These are phyloP conservation scores for Keithomyces neogunnii DNA, from an alignment of 2,329 filamentous ascomycete species.

Conservation along the genomic window DNA sequence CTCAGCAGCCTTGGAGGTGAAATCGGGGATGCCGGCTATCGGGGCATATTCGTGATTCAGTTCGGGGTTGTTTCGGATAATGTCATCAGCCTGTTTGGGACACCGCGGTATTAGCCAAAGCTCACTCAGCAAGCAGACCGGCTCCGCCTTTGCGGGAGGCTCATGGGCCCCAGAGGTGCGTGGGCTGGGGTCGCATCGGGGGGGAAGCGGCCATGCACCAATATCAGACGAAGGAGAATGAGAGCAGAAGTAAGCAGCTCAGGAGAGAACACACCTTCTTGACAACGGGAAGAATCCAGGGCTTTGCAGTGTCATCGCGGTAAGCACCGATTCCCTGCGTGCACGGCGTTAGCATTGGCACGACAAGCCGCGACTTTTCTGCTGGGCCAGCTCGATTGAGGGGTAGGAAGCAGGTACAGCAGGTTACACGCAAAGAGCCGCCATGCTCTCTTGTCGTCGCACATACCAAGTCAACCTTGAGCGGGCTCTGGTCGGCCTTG, in stretches of 20 bases:
- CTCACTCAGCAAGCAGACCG: background rate
- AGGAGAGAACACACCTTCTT: constrained; percentile 61
- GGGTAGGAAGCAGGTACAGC: too few relatives aligned
- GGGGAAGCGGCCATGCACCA: too few relatives aligned
- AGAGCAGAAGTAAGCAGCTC: background rate
- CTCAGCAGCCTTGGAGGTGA: constrained; percentile 85
- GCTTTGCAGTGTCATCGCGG: constrained; percentile 89
- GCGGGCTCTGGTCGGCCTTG: constrained; percentile 63
- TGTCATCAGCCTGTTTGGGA: constrained; percentile 68
- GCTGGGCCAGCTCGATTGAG: too few relatives aligned
- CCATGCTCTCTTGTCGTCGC: background rate
- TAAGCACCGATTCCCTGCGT: constrained; percentile 76
- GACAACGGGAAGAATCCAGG: constrained; percentile 93
- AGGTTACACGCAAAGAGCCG: background rate
- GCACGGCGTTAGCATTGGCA: background rate
- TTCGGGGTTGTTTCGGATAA: constrained; percentile 78
- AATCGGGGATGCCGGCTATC: constrained; percentile 78
- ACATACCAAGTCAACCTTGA: constrained; percentile 87
- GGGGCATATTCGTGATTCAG: constrained; percentile 98
- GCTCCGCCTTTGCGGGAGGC: too few relatives aligned
- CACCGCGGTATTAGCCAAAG: background rate
- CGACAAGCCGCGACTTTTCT: background rate
- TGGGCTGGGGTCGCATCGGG: too few relatives aligned
- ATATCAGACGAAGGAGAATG: too few relatives aligned
- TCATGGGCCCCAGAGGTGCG: too few relatives aligned